Evolutionary conservation across 176 grass and related monocot species (phyloP), one percentile per base, ranked within the genome.

Genomic region (Oryza longistaminata): DNA sequence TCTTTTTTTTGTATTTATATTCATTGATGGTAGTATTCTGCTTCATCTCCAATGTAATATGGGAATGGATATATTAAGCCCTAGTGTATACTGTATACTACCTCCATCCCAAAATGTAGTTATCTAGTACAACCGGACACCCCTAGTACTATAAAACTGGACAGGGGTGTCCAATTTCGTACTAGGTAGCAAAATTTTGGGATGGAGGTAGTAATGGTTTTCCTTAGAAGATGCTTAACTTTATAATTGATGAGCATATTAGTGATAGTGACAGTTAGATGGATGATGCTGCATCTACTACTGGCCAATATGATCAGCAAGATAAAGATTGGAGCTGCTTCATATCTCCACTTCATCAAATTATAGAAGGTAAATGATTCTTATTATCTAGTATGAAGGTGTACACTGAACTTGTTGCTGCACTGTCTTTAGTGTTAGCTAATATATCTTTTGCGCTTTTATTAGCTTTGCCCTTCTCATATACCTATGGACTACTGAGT

Each of bases 291-390:
- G 77, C 87, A 79, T 86, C 87, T 83, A 81, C 86, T 88, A 88
- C 82, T 73, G 84, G 78, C 68, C 92, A 89, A 93, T 91, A 71
- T 81, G 82, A 85, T 83, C 89, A 95, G 81, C 83, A 73, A 84
- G 93, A 98, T 25, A 95, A 92, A 90, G 91, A 98, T 87, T 81
- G 93, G 55, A 98, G 93, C 86, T 98, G 96, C 93, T 92, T 93
- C 83, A 75, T 98, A 83, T 94, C 93, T 70, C 95, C 91, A 70
- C 84, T 98, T 74, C 89, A 90, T 76, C 89, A 95, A 85, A 94
- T 98, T 95, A 92, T 71, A 91, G 96, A 93, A 93, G 96, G 96
- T 98, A 88, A 49, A 82, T 64, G 45, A 1, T 61, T 73, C 73
- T 74, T 55, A 42, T 65, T 86, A 53, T 40, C 43, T 2, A 82